Percentiles rank a stretch among this genome's conserved stretches.
phyloP scores from a whole-genome alignment of 2,329 filamentous ascomycete genomes.

The Davidsoniella virescens region DNA sequence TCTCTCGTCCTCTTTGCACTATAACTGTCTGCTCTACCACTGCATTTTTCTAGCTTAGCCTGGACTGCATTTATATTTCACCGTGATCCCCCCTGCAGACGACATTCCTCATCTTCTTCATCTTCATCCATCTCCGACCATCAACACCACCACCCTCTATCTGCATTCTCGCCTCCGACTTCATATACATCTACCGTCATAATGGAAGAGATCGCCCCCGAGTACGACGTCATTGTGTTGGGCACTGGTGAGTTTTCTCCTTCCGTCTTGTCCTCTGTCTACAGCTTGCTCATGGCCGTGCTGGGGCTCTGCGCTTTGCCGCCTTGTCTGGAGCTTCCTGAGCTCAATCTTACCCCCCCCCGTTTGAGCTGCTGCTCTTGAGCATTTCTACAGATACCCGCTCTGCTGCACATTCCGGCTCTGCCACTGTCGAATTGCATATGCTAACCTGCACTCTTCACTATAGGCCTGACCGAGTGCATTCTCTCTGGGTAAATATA shows the following conservation, averaged over 20 bases:
- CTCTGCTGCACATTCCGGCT: background rate
- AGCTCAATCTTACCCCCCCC: background rate
- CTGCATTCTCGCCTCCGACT: slow-evolving; percentile 17
- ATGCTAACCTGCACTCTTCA: slow-evolving; percentile 18
- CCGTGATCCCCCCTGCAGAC: slow-evolving; percentile 10
- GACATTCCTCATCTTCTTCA: slow-evolving; percentile 9
- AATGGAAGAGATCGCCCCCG: slow-evolving; percentile 97
- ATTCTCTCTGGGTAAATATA: slow-evolving; percentile 78
- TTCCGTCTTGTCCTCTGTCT: background rate
- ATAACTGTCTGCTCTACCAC: slow-evolving; percentile 8
- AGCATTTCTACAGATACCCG: background rate
- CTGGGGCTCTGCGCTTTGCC: background rate
- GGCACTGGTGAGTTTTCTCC: slow-evolving; percentile 62
- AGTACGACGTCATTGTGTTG: slow-evolving; percentile 97
- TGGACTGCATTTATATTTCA: slow-evolving; percentile 10
- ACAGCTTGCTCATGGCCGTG: background rate
- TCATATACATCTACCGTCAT: slow-evolving; percentile 18
- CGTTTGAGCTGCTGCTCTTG: background rate
- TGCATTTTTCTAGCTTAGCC: slow-evolving; percentile 2
- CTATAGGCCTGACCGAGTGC: slow-evolving; percentile 84
- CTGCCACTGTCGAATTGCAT: background rate
- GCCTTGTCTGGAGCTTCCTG: background rate
- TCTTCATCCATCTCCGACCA: slow-evolving; percentile 6
- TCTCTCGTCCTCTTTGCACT: background rate
- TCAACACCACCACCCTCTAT: slow-evolving; percentile 18